Conservation (phyloP, 2,329 filamentous ascomycete species). For the Ceratocystis destructans region DNA sequence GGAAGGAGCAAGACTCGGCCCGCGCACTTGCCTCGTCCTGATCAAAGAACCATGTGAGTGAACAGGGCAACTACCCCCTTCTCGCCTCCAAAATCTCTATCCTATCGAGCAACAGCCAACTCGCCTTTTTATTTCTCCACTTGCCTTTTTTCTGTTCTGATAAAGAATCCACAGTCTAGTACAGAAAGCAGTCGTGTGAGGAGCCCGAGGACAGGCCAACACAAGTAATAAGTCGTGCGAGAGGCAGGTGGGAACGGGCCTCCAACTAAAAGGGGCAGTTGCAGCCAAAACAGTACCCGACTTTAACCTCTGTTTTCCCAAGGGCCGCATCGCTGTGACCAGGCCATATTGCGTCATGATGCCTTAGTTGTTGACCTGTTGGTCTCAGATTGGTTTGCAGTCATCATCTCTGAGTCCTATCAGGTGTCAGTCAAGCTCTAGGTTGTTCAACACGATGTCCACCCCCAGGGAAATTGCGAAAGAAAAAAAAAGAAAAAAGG, state of each 20-base stretch:
- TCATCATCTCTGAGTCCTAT: not conserved
- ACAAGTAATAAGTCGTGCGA: not conserved
- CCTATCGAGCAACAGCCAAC: not conserved
- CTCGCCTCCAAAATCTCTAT: not conserved
- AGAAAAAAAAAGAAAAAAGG: not conserved
- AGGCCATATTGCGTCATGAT: not conserved
- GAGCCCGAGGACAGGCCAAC: not conserved
- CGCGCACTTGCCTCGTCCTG: constrained; percentile 2
- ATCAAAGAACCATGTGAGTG: not conserved
- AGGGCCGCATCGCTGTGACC: too few relatives aligned
- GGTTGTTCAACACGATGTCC: not conserved
- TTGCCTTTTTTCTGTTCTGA: not conserved
- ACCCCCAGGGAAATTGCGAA: not conserved
- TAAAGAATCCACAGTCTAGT: too few relatives aligned
- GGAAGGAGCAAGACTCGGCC: constrained; percentile 5
- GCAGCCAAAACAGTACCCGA: not conserved
- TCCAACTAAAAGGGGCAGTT: not conserved
- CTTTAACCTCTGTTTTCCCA: not conserved
- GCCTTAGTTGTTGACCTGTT: not conserved
- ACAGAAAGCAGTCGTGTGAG: too few relatives aligned
- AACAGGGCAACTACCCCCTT: not conserved
- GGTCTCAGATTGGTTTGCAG: not conserved
- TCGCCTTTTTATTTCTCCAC: not conserved
- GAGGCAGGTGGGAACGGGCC: not conserved
- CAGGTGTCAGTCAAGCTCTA: not conserved